Evolutionary conservation across 768 basidiomycete genomes (phyloP).

Genomic region (Cystobasidium onofrii): DNA sequence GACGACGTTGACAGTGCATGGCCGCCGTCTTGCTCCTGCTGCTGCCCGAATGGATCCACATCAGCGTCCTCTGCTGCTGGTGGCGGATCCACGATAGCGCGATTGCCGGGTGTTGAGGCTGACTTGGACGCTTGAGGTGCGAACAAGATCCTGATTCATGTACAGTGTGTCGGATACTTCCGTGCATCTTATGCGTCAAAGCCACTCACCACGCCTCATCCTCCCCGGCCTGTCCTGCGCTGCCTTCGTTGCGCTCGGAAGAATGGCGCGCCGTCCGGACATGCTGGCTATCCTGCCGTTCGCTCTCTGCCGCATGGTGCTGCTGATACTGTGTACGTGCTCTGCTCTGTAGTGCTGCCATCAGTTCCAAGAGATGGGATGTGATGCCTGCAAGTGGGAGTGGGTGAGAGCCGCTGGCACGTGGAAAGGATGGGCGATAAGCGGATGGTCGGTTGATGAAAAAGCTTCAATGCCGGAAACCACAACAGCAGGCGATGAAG

Average conservation of each 20-base stretch:
- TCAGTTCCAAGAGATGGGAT: background rate
- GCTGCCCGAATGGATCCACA: conserved; percentile 9
- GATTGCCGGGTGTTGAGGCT: background rate
- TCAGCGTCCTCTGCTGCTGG: background rate
- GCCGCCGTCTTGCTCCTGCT: background rate
- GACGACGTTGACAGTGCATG: background rate
- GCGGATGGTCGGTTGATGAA: background rate
- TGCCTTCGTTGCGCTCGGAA: background rate
- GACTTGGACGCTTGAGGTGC: background rate
- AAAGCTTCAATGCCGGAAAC: background rate
- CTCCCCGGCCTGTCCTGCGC: background rate
- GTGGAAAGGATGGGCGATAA: background rate
- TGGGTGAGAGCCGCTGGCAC: background rate
- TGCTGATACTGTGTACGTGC: background rate
- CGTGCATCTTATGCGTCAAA: background rate
- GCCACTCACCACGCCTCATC: conserved; percentile 9
- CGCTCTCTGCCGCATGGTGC: background rate
- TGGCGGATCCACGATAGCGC: background rate
- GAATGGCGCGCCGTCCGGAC: background rate
- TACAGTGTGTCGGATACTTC: no score
- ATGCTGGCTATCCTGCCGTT: background rate
- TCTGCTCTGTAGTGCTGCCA: conserved; percentile 31
- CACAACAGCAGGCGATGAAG: background rate
- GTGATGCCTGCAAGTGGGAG: background rate
- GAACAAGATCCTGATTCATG: conserved; percentile 27